Evolutionary conservation across 805 yeast species (phyloP), one percentile per base, ranked within the genome.

Genomic region (Sugiyamaella valdiviana): DNA sequence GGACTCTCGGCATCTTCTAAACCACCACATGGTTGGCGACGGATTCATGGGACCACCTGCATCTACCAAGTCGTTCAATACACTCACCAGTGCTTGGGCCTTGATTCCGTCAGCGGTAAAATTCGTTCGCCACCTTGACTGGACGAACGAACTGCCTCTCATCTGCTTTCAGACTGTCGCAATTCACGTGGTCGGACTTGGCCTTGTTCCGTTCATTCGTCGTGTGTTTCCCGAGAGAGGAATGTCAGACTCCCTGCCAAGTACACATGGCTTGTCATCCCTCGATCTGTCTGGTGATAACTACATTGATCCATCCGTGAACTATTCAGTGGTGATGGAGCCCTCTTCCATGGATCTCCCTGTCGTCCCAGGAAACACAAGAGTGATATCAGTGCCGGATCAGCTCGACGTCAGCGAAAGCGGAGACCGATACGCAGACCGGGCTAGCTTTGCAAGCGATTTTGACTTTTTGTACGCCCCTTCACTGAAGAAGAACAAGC

Each of bases 101-200:
- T 24, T 62, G 36, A 32, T 62, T 15, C 55, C 55, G 4, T 26
- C 48, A 1, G 39, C 52, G 4, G 36, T 49, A 6, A 42, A 56
- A 3, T 52, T 51, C 23, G 26, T 63, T 41, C 52, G 62, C 45
- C 47, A 50, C 52, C 20, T 64, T 54, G 46, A 63, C 52, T 46
- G 65, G 66, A 53, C 51, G 12, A 45, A 54, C 6, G 63, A 59
- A 37, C 42, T 59, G 17, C 63, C 63, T 6, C 21, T 52, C 7
- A 44, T 58, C 6, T 42, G 57, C 21, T 53, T 56, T 37, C 66
- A 64, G 39, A 59, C 58, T 1, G 50, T 65, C 14, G 67, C 69
- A 3, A 53, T 64, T 42, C 68, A 65, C 24, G 63, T 64, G 19
- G 57, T 65, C 12, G 63, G 61, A 1, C 55, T 58, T 20, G 62